These are phyloP conservation scores for Asterophora parasitica DNA, from an alignment of 768 basidiomycete genomes.

Conservation along the genomic window DNA sequence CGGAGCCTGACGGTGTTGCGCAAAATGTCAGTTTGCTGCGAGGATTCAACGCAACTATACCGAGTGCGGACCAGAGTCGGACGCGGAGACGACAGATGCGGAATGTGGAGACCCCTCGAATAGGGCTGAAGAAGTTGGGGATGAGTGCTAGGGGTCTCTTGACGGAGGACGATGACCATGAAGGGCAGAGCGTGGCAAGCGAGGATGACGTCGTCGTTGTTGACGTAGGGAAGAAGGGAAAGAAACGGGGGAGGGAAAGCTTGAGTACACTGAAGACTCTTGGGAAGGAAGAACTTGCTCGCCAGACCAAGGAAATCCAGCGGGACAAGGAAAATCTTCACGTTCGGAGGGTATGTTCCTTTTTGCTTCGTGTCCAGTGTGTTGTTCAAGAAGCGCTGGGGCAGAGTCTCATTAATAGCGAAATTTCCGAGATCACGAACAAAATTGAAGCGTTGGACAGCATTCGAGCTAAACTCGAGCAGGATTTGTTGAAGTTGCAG, in stretches of 20 bases:
- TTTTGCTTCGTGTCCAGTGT: not conserved
- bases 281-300: slow-evolving; percentile 77
- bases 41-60: slow-evolving; percentile 94
- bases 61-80: slow-evolving; percentile 78
- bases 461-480: slow-evolving; percentile 75
- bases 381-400: slow-evolving; percentile 3
- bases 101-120: slow-evolving; percentile 67
- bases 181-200: slow-evolving; percentile 59
- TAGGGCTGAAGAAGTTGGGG: slow-evolving; percentile 78
- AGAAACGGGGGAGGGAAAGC: slow-evolving; percentile 59
- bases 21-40: slow-evolving; percentile 75
- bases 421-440: slow-evolving; percentile 83
- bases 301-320: slow-evolving; percentile 82
- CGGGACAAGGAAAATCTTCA: slow-evolving; percentile 91
- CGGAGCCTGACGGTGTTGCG: slow-evolving; percentile 68
- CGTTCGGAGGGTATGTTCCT: slow-evolving; percentile 69
- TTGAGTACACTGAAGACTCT: slow-evolving; percentile 64
- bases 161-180: slow-evolving; percentile 49
- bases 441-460: slow-evolving; percentile 85
- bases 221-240: slow-evolving; percentile 35
- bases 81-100: slow-evolving; percentile 74
- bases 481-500: slow-evolving; percentile 78
- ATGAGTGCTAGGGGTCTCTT: slow-evolving; percentile 74
- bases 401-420: slow-evolving; percentile 79
- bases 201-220: slow-evolving; percentile 76